Evolutionary conservation across 768 basidiomycete species (phyloP).

Genomic region (Amanita exitialis): DNA sequence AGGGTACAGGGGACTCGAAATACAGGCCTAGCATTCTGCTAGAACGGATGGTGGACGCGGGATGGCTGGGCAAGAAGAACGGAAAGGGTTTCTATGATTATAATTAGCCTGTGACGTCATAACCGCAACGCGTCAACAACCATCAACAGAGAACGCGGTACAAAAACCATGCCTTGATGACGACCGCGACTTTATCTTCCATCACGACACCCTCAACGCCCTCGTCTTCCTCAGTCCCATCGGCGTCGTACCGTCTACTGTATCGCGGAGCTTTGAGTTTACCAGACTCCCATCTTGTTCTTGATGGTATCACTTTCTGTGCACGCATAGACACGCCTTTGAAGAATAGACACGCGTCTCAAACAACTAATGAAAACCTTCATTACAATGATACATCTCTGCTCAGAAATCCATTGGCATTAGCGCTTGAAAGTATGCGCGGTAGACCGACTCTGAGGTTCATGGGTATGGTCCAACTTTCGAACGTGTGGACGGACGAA

Average conservation of each 20-base stretch:
- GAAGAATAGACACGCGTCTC: conserved; percentile 10
- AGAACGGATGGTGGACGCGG: conserved; percentile 94
- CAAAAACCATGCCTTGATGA: neutral
- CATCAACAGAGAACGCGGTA: neutral
- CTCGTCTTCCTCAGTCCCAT: conserved; percentile 1
- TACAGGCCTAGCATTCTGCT: conserved; percentile 87
- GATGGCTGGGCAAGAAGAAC: conserved; percentile 87
- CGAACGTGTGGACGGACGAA: conserved; percentile 52
- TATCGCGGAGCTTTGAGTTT: conserved; percentile 70
- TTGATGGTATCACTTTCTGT: conserved; percentile 68
- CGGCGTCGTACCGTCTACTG: conserved; percentile 41
- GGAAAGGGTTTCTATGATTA: conserved; percentile 97
- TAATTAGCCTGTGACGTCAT: conserved; percentile 8
- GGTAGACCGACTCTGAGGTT: conserved; percentile 56
- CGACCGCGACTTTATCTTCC: neutral
- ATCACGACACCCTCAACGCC: conserved; percentile 10
- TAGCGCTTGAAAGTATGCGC: conserved; percentile 75
- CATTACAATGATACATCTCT: conserved; percentile 17
- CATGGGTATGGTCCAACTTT: conserved; percentile 39
- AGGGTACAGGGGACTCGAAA: conserved; percentile 87
- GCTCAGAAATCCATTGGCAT: conserved; percentile 57
- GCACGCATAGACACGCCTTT: conserved; percentile 33
- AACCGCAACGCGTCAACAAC: neutral
- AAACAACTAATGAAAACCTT: neutral
- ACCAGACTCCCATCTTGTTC: conserved; percentile 59